phyloP scores from a whole-genome alignment of 2,329 filamentous ascomycete genomes.

The Alternaria atra region DNA sequence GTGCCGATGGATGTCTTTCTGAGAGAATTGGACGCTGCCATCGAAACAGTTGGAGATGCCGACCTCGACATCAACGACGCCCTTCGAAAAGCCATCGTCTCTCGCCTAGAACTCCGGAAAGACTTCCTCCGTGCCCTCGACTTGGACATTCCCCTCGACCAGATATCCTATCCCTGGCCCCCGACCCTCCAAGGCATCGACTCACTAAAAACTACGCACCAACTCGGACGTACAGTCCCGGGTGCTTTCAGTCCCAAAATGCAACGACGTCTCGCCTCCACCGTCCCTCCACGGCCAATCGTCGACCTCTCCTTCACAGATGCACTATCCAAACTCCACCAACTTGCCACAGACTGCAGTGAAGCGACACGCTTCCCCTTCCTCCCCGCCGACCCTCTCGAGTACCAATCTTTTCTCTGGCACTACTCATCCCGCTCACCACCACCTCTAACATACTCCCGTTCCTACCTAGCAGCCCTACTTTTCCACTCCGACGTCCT shows the following conservation, averaged over 20 bases:
- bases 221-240: conserved; percentile 70
- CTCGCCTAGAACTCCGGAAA: conserved; percentile 72
- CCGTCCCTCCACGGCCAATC: conserved; percentile 90
- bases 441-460: conserved; percentile 82
- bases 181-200: conserved; percentile 56
- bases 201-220: conserved; percentile 67
- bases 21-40: conserved; percentile 44
- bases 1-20: conserved; percentile 45
- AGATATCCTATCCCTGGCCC: conserved; percentile 47
- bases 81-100: conserved; percentile 65
- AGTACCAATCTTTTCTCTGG: conserved; percentile 71
- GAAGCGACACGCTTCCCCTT: conserved; percentile 58
- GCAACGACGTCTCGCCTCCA: conserved; percentile 90
- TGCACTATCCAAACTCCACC: conserved; percentile 73
- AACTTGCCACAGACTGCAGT: conserved; percentile 75
- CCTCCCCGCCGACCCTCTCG: conserved; percentile 42
- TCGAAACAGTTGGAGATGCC: conserved; percentile 40
- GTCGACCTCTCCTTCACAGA: conserved; percentile 78
- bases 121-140: conserved; percentile 66
- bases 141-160: conserved; percentile 44
- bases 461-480: conserved; percentile 79
- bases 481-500: conserved; percentile 73
- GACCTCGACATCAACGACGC: conserved; percentile 46
- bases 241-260: conserved; percentile 90
- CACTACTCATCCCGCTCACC: conserved; percentile 81